Percentiles rank a stretch among this genome's conserved stretches.
Evolutionary conservation across 2,329 filamentous ascomycete species (phyloP).

Genomic region (Trichophyton simii): DNA sequence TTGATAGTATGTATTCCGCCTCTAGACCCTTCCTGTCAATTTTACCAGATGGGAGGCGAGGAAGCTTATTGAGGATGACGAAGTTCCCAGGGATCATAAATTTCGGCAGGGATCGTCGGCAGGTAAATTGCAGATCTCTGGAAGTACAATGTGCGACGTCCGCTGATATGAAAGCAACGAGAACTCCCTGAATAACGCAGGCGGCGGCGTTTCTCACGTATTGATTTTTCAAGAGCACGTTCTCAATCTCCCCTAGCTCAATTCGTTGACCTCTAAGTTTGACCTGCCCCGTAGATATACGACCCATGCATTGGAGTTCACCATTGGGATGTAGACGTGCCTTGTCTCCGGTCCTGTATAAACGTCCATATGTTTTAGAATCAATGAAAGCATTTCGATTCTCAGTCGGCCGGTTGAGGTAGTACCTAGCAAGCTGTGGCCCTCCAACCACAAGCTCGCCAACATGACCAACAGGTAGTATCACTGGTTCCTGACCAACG

Average conservation of each 20-base stretch:
- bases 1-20: slow-evolving; percentile 37
- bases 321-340: slow-evolving; percentile 56
- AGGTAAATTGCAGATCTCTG: slow-evolving; percentile 43
- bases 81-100: slow-evolving; percentile 77
- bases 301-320: slow-evolving; percentile 68
- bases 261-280: slow-evolving; percentile 76
- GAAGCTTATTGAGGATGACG: slow-evolving; percentile 51
- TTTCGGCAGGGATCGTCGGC: slow-evolving; percentile 61
- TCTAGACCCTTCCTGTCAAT: slow-evolving; percentile 57
- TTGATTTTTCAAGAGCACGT: slow-evolving; percentile 49
- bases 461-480: slow-evolving; percentile 53
- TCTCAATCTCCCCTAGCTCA: slow-evolving; percentile 77
- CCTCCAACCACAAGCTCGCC: slow-evolving; percentile 78
- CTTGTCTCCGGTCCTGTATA: slow-evolving; percentile 80
- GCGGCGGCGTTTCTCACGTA: slow-evolving; percentile 56
- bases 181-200: slow-evolving; percentile 50
- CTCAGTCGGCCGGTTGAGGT: slow-evolving; percentile 68
- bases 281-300: slow-evolving; percentile 67
- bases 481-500: slow-evolving; percentile 25
- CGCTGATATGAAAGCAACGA: slow-evolving; percentile 64
- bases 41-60: slow-evolving; percentile 71
- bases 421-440: slow-evolving; percentile 63
- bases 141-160: slow-evolving; percentile 31
- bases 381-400: slow-evolving; percentile 59
- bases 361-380: slow-evolving; percentile 48